Evolutionary conservation across 148 eudicot genomes (phyloP).

Genomic region (Persicaria maculosa): DNA sequence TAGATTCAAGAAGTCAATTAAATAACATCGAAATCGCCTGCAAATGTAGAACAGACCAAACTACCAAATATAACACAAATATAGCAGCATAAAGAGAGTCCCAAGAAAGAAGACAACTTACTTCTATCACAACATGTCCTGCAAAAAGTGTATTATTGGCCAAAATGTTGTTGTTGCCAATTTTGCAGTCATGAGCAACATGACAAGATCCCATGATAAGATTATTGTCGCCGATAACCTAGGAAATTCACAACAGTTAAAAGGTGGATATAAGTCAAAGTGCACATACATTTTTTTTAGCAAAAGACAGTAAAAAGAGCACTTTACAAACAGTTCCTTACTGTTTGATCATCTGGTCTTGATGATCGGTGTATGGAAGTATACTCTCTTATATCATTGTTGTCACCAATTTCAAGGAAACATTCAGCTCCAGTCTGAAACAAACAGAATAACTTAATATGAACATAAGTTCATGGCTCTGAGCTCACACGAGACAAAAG

Average conservation of each 20-base stretch:
- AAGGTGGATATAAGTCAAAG: neutral
- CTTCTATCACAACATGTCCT: slow-evolving; percentile 85
- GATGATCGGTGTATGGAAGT: slow-evolving; percentile 91
- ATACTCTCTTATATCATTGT: slow-evolving; percentile 89
- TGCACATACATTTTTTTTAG: neutral
- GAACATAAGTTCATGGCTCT: no score
- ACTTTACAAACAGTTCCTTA: slow-evolving; percentile 20
- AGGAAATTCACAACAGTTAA: slow-evolving; percentile 13
- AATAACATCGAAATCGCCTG: neutral
- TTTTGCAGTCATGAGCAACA: slow-evolving; percentile 94
- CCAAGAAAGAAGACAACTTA: slow-evolving; percentile 19
- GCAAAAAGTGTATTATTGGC: slow-evolving; percentile 88
- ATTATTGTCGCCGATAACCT: slow-evolving; percentile 84
- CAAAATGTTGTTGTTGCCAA: slow-evolving; percentile 75
- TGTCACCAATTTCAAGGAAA: slow-evolving; percentile 79
- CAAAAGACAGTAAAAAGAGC: neutral
- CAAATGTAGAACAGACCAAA: neutral
- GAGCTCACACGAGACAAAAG: no score
- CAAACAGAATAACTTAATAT: neutral
- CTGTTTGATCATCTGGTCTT: slow-evolving; percentile 64
- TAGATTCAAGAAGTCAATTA: slow-evolving; percentile 19
- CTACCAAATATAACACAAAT: neutral
- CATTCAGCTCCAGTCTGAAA: slow-evolving; percentile 75
- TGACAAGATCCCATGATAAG: slow-evolving; percentile 97
- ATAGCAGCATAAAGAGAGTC: neutral